A percentile compares a stretch with the other conserved stretches of the same genome.
Evolutionary conservation across 192 early-diverging fungal species (phyloP).

Genomic region (Coemansia sp.): DNA sequence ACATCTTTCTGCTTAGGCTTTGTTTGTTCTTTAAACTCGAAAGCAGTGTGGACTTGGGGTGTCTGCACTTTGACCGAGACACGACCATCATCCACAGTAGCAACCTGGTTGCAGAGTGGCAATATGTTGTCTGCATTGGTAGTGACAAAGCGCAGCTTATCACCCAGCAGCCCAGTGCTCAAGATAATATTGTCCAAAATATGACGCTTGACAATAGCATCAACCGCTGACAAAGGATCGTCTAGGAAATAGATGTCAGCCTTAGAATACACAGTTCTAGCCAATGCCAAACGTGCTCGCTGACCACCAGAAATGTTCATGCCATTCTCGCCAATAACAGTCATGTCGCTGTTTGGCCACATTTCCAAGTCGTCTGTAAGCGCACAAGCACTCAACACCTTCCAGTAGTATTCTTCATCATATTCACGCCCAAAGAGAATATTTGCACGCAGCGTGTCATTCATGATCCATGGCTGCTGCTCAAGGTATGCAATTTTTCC

Average conservation of each 20-base stretch:
- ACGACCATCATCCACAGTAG: conserved; percentile 16
- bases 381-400: conserved; percentile 64
- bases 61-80: conserved; percentile 52
- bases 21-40: neutral
- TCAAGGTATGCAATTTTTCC: conserved; percentile 31
- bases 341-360: conserved; percentile 65
- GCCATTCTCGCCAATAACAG: conserved; percentile 72
- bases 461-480: conserved; percentile 42
- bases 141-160: conserved; percentile 55
- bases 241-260: conserved; percentile 74
- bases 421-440: conserved; percentile 75
- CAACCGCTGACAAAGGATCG: conserved; percentile 77
- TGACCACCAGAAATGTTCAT: conserved; percentile 78
- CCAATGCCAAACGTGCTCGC: conserved; percentile 66
- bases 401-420: conserved; percentile 62
- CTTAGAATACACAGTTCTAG: conserved; percentile 66
- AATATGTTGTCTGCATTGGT: conserved; percentile 37
- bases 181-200: conserved; percentile 65
- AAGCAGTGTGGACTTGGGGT: conserved; percentile 1
- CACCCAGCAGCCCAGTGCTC: conserved; percentile 55
- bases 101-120: conserved; percentile 31
- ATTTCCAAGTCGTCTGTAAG: conserved; percentile 66
- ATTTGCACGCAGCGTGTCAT: conserved; percentile 72
- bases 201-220: conserved; percentile 65
- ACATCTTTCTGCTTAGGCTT: neutral